phyloP scores from a whole-genome alignment of 805 yeast genomes.

The Jamesozyma hellenica region DNA sequence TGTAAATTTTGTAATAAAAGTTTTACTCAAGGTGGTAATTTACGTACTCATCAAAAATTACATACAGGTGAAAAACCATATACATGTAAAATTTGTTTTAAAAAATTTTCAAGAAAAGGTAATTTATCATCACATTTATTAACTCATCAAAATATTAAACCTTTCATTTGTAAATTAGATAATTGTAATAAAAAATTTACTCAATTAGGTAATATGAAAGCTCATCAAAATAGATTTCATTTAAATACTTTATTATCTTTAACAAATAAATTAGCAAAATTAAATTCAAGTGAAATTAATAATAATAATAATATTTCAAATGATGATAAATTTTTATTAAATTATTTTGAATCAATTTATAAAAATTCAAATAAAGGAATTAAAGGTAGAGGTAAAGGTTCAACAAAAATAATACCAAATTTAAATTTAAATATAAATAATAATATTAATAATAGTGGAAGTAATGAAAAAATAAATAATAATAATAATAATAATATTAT shows the following conservation, averaged over 20 bases:
- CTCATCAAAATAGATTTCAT: conserved; percentile 89
- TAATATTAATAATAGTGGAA: neutral
- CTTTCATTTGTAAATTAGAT: conserved; percentile 71
- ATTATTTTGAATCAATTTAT: conserved; percentile 72
- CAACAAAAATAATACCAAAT: conserved; percentile 12
- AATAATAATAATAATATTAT: conserved; percentile 3
- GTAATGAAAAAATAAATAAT: no score
- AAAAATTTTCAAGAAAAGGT: conserved; percentile 81
- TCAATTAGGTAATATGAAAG: conserved; percentile 85
- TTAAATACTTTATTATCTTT: conserved; percentile 55
- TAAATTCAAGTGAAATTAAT: conserved; percentile 34
- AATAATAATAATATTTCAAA: conserved; percentile 37
- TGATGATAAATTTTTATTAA: conserved; percentile 58
- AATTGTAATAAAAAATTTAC: conserved; percentile 77
- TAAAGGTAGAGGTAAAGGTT: conserved; percentile 71
- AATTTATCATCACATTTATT: conserved; percentile 79
- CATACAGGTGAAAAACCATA: conserved; percentile 94
- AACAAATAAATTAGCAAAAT: conserved; percentile 57
- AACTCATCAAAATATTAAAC: conserved; percentile 72
- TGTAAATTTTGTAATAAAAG: conserved; percentile 71
- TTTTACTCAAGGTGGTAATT: conserved; percentile 84
- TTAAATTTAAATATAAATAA: neutral
- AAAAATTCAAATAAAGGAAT: conserved; percentile 87
- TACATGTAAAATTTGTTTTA: conserved; percentile 63
- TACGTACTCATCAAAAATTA: conserved; percentile 72